Evolutionary conservation across 768 basidiomycete genomes (phyloP).

Genomic region (Trametes cubensis): DNA sequence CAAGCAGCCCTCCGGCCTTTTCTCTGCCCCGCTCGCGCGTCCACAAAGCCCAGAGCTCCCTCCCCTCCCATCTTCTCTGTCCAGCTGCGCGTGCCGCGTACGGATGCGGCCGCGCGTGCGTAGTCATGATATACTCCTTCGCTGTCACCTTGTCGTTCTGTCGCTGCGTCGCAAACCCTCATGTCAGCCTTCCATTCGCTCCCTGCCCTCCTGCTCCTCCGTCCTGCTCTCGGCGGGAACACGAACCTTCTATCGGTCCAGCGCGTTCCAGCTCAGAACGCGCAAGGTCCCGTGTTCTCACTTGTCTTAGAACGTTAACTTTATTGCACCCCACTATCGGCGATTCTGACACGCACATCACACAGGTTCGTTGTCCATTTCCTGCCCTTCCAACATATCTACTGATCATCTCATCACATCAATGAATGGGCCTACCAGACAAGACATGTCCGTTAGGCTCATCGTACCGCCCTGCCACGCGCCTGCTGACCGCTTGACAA

Average conservation of each 20-base stretch:
- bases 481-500: constrained; percentile 6
- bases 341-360: constrained; percentile 13
- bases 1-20: constrained; percentile 12
- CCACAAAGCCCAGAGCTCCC: neutral
- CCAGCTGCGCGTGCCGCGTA: constrained; percentile 4
- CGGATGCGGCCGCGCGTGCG: neutral
- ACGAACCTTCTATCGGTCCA: constrained; percentile 12
- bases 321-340: constrained; percentile 22
- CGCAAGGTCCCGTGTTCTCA: constrained; percentile 15
- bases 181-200: neutral
- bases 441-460: constrained; percentile 21
- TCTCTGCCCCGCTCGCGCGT: neutral
- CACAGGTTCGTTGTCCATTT: constrained; percentile 1
- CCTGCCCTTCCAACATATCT: constrained; percentile 10
- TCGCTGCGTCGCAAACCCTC: constrained; percentile 8
- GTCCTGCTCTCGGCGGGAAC: constrained; percentile 5
- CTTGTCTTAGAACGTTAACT: constrained; percentile 21
- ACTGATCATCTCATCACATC: constrained; percentile 19
- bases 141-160: constrained; percentile 7
- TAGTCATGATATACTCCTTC: neutral
- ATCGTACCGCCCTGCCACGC: constrained; percentile 2
- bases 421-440: constrained; percentile 10
- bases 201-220: neutral
- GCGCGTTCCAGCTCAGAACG: constrained; percentile 18
- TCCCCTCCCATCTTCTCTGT: neutral